phyloP scores from a whole-genome alignment of 176 grass and related monocot genomes.

The Hordeum vulgare region MorexV3_pseudomolecules_assembly NC_058520.1:597228354-597228853 shows the following conservation, averaged over 20 bases:
- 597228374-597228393: not conserved
- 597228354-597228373: not conserved
- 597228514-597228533: not conserved
- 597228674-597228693: slow-evolving; percentile 7
- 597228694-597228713: not conserved
- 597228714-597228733: not conserved
- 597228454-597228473: not conserved
- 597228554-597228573: not conserved
- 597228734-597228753: not conserved
- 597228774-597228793: not conserved
- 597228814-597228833: not conserved
- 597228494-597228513: slow-evolving; percentile 15
- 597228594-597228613: not conserved
- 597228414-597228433: not conserved
- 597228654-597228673: not conserved
- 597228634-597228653: slow-evolving; percentile 17
- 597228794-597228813: not conserved
- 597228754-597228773: not conserved
- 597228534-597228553: slow-evolving; percentile 16
- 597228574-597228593: not conserved
- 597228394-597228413: not conserved
- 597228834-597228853: not conserved
- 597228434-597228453: slow-evolving; percentile 7
- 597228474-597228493: slow-evolving; percentile 9
- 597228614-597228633: no score